Conservation (phyloP, 106 monocot species). For the Acanthochlamys bracteata region DNA sequence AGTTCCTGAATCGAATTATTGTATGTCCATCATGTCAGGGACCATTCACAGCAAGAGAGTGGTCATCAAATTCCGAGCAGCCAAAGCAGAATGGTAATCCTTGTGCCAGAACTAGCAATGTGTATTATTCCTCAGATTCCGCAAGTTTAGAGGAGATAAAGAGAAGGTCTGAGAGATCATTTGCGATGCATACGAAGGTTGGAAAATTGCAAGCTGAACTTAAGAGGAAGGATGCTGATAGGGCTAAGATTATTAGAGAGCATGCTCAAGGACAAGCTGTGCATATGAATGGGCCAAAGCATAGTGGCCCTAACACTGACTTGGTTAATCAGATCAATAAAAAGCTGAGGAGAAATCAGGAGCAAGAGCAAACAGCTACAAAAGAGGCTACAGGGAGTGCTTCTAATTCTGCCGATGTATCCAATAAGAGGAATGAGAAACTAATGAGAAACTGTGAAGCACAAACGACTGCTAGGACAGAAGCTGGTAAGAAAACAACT, state of each 20-base stretch:
- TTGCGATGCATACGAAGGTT: no score
- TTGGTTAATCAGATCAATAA: no score
- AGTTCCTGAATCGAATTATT: conserved; percentile 53
- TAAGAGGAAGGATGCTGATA: no score
- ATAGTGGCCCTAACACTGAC: no score
- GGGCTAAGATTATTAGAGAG: no score
- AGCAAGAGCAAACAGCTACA: no score
- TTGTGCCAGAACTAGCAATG: conserved; percentile 6
- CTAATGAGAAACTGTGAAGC: conserved; percentile 50
- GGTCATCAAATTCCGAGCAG: conserved; percentile 20
- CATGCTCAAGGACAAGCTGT: no score
- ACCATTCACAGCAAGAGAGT: conserved; percentile 65
- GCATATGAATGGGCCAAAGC: no score
- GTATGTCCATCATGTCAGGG: conserved; percentile 62
- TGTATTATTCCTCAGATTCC: not conserved
- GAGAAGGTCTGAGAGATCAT: no score
- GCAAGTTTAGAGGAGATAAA: not conserved
- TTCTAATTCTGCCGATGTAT: conserved; percentile 33
- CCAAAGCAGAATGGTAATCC: conserved; percentile 6
- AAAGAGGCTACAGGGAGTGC: no score
- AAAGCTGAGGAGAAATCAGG: no score
- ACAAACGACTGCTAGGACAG: conserved; percentile 45
- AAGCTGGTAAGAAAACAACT: conserved; percentile 17
- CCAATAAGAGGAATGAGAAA: conserved; percentile 49
- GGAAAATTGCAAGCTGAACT: no score